These are phyloP conservation scores for Durotheca rogersii DNA, from an alignment of 495 filamentous ascomycete species.

Conservation along the genomic window DNA sequence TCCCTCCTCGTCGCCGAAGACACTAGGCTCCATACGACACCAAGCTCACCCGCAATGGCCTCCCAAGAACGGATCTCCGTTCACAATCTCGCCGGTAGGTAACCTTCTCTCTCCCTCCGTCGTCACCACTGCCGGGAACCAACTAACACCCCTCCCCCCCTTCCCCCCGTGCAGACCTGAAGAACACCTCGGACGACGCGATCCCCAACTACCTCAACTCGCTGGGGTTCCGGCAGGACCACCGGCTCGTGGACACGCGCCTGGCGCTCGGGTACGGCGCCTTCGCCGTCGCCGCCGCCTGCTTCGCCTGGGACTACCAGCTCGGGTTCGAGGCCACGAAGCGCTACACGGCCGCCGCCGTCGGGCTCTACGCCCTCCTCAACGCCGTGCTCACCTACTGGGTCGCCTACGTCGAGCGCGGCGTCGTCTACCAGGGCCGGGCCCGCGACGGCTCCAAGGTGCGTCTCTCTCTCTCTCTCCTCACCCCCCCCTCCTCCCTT, in stretches of 20 bases:
- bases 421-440: slow-evolving; percentile 73
- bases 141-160: slow-evolving; percentile 16
- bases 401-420: slow-evolving; percentile 83
- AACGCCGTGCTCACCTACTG: slow-evolving; percentile 81
- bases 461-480: slow-evolving; percentile 2
- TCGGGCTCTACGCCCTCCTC: slow-evolving; percentile 73
- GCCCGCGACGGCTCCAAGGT: slow-evolving; percentile 42
- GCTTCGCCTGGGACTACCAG: slow-evolving; percentile 89
- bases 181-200: slow-evolving; percentile 94
- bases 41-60: slow-evolving; percentile 38
- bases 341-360: slow-evolving; percentile 70
- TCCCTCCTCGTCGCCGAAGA: too few relatives aligned
- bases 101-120: slow-evolving; percentile 20
- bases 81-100: slow-evolving; percentile 70
- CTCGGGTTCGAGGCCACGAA: slow-evolving; percentile 85
- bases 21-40: neutral
- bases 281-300: slow-evolving; percentile 73
- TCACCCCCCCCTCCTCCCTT: neutral
- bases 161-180: slow-evolving; percentile 68
- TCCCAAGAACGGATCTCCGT: slow-evolving; percentile 62
- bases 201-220: slow-evolving; percentile 87
- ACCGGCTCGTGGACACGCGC: slow-evolving; percentile 78
- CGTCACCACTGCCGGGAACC: slow-evolving; percentile 2
- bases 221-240: slow-evolving; percentile 76
- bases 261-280: slow-evolving; percentile 80